Conservation (phyloP, 805 yeast species). For the Wickerhamiella occidentalis region DNA sequence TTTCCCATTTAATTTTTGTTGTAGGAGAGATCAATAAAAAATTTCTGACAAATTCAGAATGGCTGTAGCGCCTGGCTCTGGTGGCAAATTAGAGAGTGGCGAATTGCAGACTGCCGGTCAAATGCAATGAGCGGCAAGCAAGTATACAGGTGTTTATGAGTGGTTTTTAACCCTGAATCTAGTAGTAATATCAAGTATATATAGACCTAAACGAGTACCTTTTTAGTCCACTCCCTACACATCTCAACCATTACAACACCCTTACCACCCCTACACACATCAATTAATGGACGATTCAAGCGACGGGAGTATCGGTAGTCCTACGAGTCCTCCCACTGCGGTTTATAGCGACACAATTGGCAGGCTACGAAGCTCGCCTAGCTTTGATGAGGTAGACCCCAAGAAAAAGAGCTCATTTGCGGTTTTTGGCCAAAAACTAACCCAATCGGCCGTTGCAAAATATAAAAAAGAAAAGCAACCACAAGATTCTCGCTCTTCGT, state of each 20-base stretch:
- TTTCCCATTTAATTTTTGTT: constrained; percentile 12
- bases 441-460: constrained; percentile 1
- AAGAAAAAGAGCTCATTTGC: constrained; percentile 4
- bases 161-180: too few relatives aligned
- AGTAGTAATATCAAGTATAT: too few relatives aligned
- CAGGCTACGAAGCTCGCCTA: constrained; percentile 7
- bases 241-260: neutral
- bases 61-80: neutral
- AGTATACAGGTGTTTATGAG: too few relatives aligned
- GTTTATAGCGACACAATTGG: constrained; percentile 3
- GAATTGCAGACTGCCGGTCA: too few relatives aligned
- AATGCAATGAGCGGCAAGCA: too few relatives aligned
- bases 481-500: neutral
- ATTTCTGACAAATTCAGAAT: neutral
- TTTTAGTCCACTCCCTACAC: too few relatives aligned
- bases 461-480: neutral
- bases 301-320: constrained; percentile 9
- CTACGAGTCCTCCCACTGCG: constrained; percentile 6
- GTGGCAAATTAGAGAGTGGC: neutral
- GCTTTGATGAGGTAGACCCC: constrained; percentile 8
- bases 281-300: constrained; percentile 8
- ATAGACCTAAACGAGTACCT: too few relatives aligned
- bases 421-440: constrained; percentile 7
- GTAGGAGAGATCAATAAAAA: neutral
- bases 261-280: neutral